These are phyloP conservation scores for Mycosphaerella arachidis DNA, from an alignment of 2,329 filamentous ascomycete species.

Conservation along the genomic window DNA sequence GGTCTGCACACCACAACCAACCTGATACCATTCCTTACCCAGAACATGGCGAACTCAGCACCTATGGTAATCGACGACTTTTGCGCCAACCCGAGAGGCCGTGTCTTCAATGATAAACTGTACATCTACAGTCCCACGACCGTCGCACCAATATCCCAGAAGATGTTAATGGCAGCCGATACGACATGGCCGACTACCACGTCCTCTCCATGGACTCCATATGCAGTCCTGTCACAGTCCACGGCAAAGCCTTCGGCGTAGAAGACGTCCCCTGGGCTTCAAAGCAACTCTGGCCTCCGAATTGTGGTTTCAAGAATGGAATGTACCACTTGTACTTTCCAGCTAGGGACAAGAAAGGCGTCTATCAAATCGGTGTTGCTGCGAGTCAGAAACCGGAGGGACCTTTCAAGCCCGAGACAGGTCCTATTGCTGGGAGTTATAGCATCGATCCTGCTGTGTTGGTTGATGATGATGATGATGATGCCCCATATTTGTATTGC, in stretches of 20 bases:
- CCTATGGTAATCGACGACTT: slow-evolving; percentile 71
- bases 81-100: slow-evolving; percentile 75
- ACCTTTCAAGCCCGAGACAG: slow-evolving; percentile 62
- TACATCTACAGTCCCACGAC: slow-evolving; percentile 80
- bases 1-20: neutral
- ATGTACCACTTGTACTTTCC: slow-evolving; percentile 77
- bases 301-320: slow-evolving; percentile 64
- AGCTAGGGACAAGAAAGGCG: slow-evolving; percentile 62
- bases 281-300: slow-evolving; percentile 77
- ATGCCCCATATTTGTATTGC: slow-evolving; percentile 63
- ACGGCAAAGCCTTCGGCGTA: slow-evolving; percentile 63
- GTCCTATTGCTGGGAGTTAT: slow-evolving; percentile 64
- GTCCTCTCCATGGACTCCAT: slow-evolving; percentile 62
- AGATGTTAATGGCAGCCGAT: slow-evolving; percentile 83
- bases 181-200: slow-evolving; percentile 81
- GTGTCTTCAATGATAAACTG: slow-evolving; percentile 69
- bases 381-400: slow-evolving; percentile 60
- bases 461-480: slow-evolving; percentile 66
- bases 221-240: slow-evolving; percentile 61
- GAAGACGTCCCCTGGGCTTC: slow-evolving; percentile 70
- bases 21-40: neutral
- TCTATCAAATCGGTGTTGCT: slow-evolving; percentile 74
- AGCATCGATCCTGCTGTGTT: slow-evolving; percentile 74
- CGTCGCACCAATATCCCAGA: slow-evolving; percentile 67
- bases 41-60: slow-evolving; percentile 36